phyloP scores from a whole-genome alignment of 2,329 filamentous ascomycete species.

The Ophiostoma australiae region DNA sequence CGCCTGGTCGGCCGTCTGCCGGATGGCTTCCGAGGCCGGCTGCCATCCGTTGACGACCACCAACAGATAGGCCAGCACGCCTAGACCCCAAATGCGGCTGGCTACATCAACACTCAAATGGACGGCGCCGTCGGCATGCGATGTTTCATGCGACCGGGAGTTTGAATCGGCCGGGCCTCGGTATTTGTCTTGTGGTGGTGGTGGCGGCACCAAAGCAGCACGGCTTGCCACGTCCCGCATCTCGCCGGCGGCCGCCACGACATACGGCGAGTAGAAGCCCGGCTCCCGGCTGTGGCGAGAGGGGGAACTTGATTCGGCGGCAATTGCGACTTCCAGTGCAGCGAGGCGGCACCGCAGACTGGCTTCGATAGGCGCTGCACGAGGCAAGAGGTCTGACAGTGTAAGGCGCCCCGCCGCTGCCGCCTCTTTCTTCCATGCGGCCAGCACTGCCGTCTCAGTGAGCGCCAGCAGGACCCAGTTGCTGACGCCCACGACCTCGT shows the following conservation, averaged over 20 bases:
- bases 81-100: slow-evolving; percentile 45
- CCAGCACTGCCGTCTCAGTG: slow-evolving; percentile 49
- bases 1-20: slow-evolving; percentile 27
- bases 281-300: not conserved
- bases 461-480: slow-evolving; percentile 56
- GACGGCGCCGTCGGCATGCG: slow-evolving; percentile 2
- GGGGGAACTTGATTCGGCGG: not conserved
- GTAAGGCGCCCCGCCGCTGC: slow-evolving; percentile 32
- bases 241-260: not conserved
- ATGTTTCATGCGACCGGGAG: not conserved
- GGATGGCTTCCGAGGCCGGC: slow-evolving; percentile 24
- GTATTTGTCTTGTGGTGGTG: not conserved
- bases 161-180: not conserved
- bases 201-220: not conserved
- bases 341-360: slow-evolving; percentile 32
- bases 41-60: slow-evolving; percentile 49
- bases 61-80: slow-evolving; percentile 44
- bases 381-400: slow-evolving; percentile 41
- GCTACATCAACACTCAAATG: slow-evolving; percentile 14
- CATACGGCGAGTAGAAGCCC: slow-evolving; percentile 22
- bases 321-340: slow-evolving; percentile 28
- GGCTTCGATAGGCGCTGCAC: slow-evolving; percentile 40
- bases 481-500: slow-evolving; percentile 50
- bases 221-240: not conserved
- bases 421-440: slow-evolving; percentile 48